A percentile compares a stretch with the other conserved stretches of the same genome.
These are phyloP conservation scores for Nepenthes mirabilis DNA, from an alignment of 148 eudicot genomes.

Conservation along the genomic window DNA sequence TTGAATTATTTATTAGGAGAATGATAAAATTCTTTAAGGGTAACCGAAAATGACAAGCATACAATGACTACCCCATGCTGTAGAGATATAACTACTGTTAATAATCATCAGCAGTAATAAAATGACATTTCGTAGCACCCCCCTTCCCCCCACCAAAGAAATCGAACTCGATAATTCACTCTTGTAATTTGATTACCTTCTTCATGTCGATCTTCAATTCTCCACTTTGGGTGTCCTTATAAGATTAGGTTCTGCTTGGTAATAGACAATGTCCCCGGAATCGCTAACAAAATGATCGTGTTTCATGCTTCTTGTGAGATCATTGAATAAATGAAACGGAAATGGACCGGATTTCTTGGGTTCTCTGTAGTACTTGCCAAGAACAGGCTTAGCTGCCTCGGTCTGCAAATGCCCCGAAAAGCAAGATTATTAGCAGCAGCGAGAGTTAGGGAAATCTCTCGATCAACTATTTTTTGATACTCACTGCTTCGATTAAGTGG, in stretches of 20 bases:
- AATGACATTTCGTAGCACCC: no score
- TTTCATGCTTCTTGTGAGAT: conserved; percentile 16
- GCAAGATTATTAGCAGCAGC: background rate
- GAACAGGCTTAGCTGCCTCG: conserved; percentile 18
- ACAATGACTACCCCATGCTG: no score
- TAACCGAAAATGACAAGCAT: conserved; percentile 7
- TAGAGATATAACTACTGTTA: no score
- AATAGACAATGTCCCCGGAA: conserved; percentile 24
- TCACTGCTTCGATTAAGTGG: conserved; percentile 35
- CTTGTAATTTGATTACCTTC: no score
- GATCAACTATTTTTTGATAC: conserved; percentile 3
- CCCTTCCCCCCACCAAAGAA: no score
- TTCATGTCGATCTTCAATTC: background rate
- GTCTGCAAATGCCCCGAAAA: conserved; percentile 10
- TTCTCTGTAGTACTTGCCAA: conserved; percentile 29
- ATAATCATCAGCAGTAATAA: no score
- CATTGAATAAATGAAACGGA: conserved; percentile 21
- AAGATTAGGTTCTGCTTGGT: conserved; percentile 25
- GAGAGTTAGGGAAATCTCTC: background rate
- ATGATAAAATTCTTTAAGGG: no score
- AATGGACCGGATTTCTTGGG: conserved; percentile 25
- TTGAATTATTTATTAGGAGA: no score
- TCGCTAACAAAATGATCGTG: conserved; percentile 29
- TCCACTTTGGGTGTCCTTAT: background rate
- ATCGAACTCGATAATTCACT: no score